Base-by-base conservation (phyloP, 495 filamentous ascomycete species). In the Tetracladium setigerum region DNA sequence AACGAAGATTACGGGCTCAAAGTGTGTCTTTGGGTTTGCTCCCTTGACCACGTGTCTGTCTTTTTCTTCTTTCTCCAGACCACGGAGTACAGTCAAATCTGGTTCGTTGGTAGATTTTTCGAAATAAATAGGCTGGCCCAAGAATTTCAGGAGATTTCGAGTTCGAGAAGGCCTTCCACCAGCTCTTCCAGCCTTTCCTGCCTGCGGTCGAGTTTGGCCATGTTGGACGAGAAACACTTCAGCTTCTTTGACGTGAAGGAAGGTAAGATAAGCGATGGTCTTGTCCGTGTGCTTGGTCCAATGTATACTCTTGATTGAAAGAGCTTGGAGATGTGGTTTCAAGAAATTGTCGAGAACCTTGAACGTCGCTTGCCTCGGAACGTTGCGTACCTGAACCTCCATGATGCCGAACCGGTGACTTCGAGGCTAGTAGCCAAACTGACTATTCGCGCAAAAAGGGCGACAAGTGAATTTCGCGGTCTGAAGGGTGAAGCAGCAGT, bases 1-100 rank as follows among this genome's bases (percentile, higher is more conserved):
- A 0, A 56, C 38, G 16, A 76, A 67, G 13, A n/a, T 34, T 18
- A 59, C 46, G 17, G 34, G 41, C 24, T 35, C 5, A 41, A 49
- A 11, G 49, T 44, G 1, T 47, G 5, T 15, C 9, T 22, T 2
- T n/a, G 18, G 1, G 32, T 1, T 39, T 48, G 18, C 16, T 10
- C 22, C 12, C 22, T 32, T 19, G 1, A 8, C 7, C 19, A 16
- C 12, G 11, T n/a, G 14, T 46, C 18, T 12, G 12, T 48, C 36
- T 17, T 40, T 31, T 11, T 39, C 38, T 13, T 30, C 34, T 27
- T 31, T 30, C 34, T 18, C 45, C 4, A 48, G 45, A 30, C 45
- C 39, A 10, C 34, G 12, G 7, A 34, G 30, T 15, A 10, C 33
- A 37, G 13, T 8, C 15, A 15, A 5, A 46, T 38, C 14, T 38